These are phyloP conservation scores for Cicer chorassanicum DNA, from an alignment of 306 rosid species.

Conservation along the genomic window DNA sequence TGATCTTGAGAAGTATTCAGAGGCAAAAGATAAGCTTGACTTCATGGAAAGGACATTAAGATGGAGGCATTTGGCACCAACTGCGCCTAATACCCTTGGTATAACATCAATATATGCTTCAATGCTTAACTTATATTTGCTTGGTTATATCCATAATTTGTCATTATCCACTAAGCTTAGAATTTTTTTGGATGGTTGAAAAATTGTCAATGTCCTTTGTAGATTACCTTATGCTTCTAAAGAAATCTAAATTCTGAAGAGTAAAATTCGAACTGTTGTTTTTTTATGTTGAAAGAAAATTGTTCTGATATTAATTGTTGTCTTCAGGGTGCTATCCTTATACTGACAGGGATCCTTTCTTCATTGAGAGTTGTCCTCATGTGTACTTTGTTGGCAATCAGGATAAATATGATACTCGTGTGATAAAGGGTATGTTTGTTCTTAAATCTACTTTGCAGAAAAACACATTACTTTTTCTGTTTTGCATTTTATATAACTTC, in stretches of 20 bases:
- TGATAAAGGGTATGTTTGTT: constrained; percentile 67
- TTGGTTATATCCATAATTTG: constrained; percentile 41
- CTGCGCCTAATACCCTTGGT: constrained; percentile 99
- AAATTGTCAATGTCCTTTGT: constrained; percentile 30
- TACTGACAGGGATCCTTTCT: constrained; percentile 85
- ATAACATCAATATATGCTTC: constrained; percentile 44
- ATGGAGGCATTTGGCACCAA: constrained; percentile 98
- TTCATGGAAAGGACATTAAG: constrained; percentile 91
- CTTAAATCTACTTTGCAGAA: constrained; percentile 25
- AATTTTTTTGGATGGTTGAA: constrained; percentile 26
- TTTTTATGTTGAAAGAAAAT: neutral
- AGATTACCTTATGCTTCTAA: constrained; percentile 33
- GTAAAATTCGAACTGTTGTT: neutral
- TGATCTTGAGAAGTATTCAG: constrained; percentile 88
- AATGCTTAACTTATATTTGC: constrained; percentile 13
- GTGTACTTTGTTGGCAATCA: constrained; percentile 93
- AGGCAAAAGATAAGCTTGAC: constrained; percentile 78
- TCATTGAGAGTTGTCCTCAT: constrained; percentile 89
- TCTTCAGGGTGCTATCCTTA: constrained; percentile 91
- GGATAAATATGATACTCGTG: constrained; percentile 70
- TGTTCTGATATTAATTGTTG: constrained; percentile 24
- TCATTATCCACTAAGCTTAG: constrained; percentile 29
- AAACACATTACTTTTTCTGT: neutral
- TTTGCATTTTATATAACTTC: constrained; percentile 39
- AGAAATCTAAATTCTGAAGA: constrained; percentile 22